Evolutionary conservation across 2,329 filamentous ascomycete species (phyloP), one percentile per base, ranked within the genome.

Genomic region (Fonsecaea pedrosoi): DNA sequence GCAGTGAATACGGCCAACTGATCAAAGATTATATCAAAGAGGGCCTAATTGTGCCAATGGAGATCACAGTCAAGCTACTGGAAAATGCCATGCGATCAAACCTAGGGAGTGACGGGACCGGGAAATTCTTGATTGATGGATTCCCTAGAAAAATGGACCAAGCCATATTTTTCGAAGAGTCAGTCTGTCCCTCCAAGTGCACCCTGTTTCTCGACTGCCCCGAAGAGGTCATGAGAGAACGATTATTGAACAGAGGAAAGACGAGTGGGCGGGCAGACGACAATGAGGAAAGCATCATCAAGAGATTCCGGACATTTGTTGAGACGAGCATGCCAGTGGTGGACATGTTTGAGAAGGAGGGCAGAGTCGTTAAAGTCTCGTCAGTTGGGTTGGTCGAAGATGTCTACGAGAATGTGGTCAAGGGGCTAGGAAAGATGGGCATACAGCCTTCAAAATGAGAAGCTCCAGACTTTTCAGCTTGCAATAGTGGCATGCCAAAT

Each of bases 271-370:
- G 95, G 71, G 84, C 90, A 59, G 95, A 99, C 79, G 95, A 99
- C 82, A 99, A 99, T 78, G 90, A 89, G 64, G 95, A 97, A 81
- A 93, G 89, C 75, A 99, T 98, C 79, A 90, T 91, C 83, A 99
- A 99, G 89, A 87, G 95, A 65, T 99, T 99, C 85, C 89, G 88
- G 77, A 94, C 90, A 3, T 99, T 98, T 77, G 83, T 96, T 74
- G 93, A 98, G 81, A 97, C 93, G 1, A 97, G 92, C 81, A 97
- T 98, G 94, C 95, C 95, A 32, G 95, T 98, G 55, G 92, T 99
- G 62, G 86, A 96, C 73, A 87, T 92, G 77, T 98, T 91, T 78
- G 89, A 90, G 75, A 83, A 84, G 74, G 84, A 94, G 80, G 88
- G 87, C 74, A 89, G 89, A 77, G 92, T 98, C 15, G 87, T 96